Conservation (phyloP, 2,329 filamentous ascomycete genomes). For the Clathrospora elynae region DNA sequence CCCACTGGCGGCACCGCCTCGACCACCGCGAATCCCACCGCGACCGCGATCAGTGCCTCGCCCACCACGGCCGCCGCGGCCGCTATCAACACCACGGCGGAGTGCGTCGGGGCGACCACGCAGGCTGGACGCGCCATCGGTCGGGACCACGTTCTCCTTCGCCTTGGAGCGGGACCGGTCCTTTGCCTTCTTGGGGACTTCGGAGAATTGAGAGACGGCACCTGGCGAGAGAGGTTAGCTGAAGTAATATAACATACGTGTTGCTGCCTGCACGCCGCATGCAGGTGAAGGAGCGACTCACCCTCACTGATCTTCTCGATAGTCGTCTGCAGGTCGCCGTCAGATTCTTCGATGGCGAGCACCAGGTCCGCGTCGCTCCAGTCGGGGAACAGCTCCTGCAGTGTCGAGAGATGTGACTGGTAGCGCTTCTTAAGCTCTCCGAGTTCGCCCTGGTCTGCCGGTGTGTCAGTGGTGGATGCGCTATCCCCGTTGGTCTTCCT, state of each 20-base stretch:
- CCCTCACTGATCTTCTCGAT: conserved; percentile 81
- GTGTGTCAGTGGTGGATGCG: conserved; percentile 63
- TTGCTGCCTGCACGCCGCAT: conserved; percentile 4
- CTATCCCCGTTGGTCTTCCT: conserved; percentile 73
- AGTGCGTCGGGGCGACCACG: conserved; percentile 32
- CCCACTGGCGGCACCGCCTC: conserved; percentile 69
- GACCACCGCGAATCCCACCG: conserved; percentile 61
- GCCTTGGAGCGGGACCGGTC: conserved; percentile 72
- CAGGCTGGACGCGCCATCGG: conserved; percentile 52
- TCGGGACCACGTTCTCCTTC: conserved; percentile 63
- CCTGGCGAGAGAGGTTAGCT: conserved; percentile 55
- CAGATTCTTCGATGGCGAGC: conserved; percentile 86
- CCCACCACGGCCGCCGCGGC: conserved; percentile 53
- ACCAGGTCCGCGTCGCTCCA: conserved; percentile 96
- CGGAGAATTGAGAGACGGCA: conserved; percentile 80
- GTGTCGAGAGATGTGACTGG: conserved; percentile 73
- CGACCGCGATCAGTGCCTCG: conserved; percentile 64
- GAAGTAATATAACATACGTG: background rate
- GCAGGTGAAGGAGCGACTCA: conserved; percentile 48
- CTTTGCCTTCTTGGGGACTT: conserved; percentile 76
- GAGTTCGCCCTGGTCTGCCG: conserved; percentile 85
- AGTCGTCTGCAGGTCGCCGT: conserved; percentile 73
- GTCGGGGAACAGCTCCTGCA: conserved; percentile 92
- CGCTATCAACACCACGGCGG: conserved; percentile 42
- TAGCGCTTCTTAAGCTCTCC: conserved; percentile 92